Evolutionary conservation across 305 asterid species (phyloP).

Genomic region (Fraxinus albicans): DNA sequence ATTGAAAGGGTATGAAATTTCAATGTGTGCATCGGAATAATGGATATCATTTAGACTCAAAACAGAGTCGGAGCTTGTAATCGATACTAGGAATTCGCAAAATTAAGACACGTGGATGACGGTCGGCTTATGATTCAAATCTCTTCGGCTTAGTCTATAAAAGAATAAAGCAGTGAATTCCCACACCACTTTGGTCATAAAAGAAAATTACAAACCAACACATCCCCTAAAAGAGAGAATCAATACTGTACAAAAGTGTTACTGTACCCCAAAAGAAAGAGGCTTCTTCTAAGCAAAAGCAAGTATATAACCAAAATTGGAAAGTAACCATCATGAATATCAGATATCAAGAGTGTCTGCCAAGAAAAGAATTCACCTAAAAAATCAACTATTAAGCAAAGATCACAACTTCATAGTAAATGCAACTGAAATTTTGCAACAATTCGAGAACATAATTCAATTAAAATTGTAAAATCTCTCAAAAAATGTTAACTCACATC

Average conservation of each 20-base stretch:
- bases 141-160: slow-evolving; percentile 21
- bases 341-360: slow-evolving; percentile 31
- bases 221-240: slow-evolving; percentile 39
- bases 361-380: slow-evolving; percentile 39
- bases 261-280: slow-evolving; percentile 27
- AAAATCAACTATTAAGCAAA: slow-evolving; percentile 20
- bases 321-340: slow-evolving; percentile 24
- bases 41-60: neutral
- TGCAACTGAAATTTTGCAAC: slow-evolving; percentile 1
- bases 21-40: neutral
- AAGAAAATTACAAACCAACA: slow-evolving; percentile 40
- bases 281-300: slow-evolving; percentile 57
- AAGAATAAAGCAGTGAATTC: slow-evolving; percentile 46
- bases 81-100: neutral
- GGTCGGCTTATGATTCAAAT: slow-evolving; percentile 31
- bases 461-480: neutral
- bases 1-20: neutral
- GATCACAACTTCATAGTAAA: slow-evolving; percentile 14
- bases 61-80: neutral
- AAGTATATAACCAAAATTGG: slow-evolving; percentile 26
- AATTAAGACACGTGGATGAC: neutral
- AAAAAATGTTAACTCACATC: slow-evolving; percentile 54
- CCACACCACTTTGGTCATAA: slow-evolving; percentile 25
- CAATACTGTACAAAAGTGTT: slow-evolving; percentile 33
- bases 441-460: slow-evolving; percentile 4